phyloP scores from a whole-genome alignment of 1,139 yeast genomes.

The Pichia sp. region DNA sequence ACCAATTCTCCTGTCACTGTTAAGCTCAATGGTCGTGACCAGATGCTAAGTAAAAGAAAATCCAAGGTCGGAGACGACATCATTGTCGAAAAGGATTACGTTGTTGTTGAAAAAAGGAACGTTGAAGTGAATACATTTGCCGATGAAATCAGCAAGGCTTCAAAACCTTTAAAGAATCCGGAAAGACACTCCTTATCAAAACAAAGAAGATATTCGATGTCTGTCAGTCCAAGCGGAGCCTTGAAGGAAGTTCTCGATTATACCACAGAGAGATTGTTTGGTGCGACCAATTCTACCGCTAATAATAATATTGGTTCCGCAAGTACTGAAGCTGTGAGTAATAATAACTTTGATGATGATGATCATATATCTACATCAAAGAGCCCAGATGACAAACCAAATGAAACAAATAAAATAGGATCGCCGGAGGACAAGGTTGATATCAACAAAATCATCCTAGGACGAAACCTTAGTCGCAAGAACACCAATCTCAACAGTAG shows the following conservation, averaged over 20 bases:
- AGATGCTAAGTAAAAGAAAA: neutral
- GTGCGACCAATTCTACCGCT: conserved; percentile 30
- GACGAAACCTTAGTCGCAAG: neutral
- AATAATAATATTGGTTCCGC: neutral
- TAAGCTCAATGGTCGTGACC: neutral
- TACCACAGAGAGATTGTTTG: conserved; percentile 85
- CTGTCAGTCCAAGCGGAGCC: conserved; percentile 81
- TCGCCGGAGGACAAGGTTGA: neutral
- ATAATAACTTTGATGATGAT: neutral
- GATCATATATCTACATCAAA: neutral
- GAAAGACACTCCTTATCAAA: conserved; percentile 2
- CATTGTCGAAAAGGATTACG: conserved; percentile 68
- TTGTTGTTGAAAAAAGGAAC: conserved; percentile 88
- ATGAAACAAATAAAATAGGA: neutral
- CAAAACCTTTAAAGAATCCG: neutral
- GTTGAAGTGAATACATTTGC: conserved; percentile 95
- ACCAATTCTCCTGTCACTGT: neutral
- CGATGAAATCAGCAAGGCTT: conserved; percentile 72
- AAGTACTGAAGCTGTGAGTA: neutral
- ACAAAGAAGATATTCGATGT: conserved; percentile 11
- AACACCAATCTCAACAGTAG: neutral
- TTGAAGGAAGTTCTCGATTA: conserved; percentile 80
- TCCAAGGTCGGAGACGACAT: conserved; percentile 2
- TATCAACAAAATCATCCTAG: conserved; percentile 1
- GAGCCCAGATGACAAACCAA: neutral